Evolutionary conservation across 306 rosid species (phyloP).

Genomic region (Casuarina equisetifolia): DNA sequence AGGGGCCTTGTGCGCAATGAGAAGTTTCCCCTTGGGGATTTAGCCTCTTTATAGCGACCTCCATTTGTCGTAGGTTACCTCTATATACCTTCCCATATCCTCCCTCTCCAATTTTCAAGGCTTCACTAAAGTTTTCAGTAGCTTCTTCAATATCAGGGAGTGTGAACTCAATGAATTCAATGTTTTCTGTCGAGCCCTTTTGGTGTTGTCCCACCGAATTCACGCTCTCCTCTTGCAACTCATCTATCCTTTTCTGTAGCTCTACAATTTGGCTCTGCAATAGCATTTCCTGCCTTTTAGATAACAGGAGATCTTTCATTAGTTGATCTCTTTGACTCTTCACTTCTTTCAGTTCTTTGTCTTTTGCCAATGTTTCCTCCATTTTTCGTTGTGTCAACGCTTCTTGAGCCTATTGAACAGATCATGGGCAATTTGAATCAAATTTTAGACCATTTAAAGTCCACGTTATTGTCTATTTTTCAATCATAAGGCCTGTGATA

Average conservation of each 20-base stretch:
- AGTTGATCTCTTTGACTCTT: slow-evolving; percentile 37
- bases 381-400: slow-evolving; percentile 36
- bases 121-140: slow-evolving; percentile 35
- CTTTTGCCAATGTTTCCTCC: background rate
- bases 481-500: background rate
- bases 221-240: background rate
- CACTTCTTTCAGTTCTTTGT: slow-evolving; percentile 19
- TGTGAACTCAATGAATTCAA: slow-evolving; percentile 42
- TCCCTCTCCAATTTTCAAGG: slow-evolving; percentile 57
- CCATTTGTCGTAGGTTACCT: slow-evolving; percentile 35
- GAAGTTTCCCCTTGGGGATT: background rate
- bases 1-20: background rate
- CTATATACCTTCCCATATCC: slow-evolving; percentile 51
- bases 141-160: slow-evolving; percentile 50
- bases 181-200: background rate
- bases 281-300: slow-evolving; percentile 40
- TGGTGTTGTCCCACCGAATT: background rate
- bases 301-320: slow-evolving; percentile 48
- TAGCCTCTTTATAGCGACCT: slow-evolving; percentile 2
- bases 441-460: background rate
- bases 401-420: slow-evolving; percentile 53
- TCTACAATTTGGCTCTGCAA: slow-evolving; percentile 58
- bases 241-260: slow-evolving; percentile 24
- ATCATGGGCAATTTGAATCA: slow-evolving; percentile 20
- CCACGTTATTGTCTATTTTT: background rate